Conservation (phyloP, 345 rosid species). For the Capsella bursapastoris region DNA sequence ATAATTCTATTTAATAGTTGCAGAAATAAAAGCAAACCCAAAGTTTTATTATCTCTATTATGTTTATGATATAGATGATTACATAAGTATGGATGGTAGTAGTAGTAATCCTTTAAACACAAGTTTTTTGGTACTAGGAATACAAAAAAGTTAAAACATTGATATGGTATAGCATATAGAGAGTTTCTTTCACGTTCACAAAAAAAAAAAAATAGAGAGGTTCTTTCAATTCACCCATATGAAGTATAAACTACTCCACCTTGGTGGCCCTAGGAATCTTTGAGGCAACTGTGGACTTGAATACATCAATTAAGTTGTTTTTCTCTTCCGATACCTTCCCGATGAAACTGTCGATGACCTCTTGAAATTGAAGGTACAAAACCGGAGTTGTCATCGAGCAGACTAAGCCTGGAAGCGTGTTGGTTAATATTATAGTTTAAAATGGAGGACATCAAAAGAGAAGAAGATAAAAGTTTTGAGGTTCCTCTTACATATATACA, state of each 20-base stretch:
- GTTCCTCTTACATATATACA: conserved; percentile 35
- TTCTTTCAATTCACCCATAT: not conserved
- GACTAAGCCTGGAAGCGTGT: conserved; percentile 30
- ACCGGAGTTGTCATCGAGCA: conserved; percentile 36
- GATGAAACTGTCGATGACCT: conserved; percentile 22
- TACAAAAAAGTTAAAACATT: conserved; percentile 13
- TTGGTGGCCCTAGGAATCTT: conserved; percentile 36
- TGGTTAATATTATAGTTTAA: conserved; percentile 5
- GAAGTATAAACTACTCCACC: conserved; percentile 10
- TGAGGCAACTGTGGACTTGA: conserved; percentile 22
- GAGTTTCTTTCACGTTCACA: too few species aligned
- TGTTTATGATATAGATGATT: too few species aligned
- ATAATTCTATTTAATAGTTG: too few species aligned
- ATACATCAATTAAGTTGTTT: conserved; percentile 12
- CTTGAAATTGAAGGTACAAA: conserved; percentile 27
- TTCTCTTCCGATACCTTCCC: conserved; percentile 19
- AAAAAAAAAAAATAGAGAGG: not conserved
- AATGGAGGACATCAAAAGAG: not conserved
- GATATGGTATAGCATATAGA: too few species aligned
- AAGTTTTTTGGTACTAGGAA: too few species aligned
- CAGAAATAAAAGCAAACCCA: too few species aligned
- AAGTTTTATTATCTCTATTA: too few species aligned
- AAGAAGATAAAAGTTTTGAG: conserved; percentile 10
- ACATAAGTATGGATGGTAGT: too few species aligned
- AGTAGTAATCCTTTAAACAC: too few species aligned